A percentile compares a stretch with the other conserved stretches of the same genome.
Conservation (phyloP, 1,139 yeast genomes). For the Scheffersomyces illinoinensis region DNA sequence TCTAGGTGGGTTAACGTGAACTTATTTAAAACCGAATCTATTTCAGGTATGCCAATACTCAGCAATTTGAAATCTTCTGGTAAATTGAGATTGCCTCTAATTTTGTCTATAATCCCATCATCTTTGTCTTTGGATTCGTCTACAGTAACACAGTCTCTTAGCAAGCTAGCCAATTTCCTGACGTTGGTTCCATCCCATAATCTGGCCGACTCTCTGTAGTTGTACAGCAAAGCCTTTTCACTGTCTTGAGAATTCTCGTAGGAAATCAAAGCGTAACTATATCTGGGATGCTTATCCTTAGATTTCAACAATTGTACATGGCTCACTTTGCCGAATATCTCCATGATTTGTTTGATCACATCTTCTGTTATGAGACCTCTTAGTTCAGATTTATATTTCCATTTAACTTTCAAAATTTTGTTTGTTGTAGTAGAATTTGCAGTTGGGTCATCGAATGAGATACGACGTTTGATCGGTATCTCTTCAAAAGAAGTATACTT, state of each 20-base stretch:
- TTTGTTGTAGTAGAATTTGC: too few relatives aligned
- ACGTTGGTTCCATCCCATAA: constrained; percentile 51
- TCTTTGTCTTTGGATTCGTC: background rate
- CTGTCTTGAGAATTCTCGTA: constrained; percentile 27
- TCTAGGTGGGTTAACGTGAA: background rate
- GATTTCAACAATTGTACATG: constrained; percentile 10
- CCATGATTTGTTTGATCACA: constrained; percentile 41
- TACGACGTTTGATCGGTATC: constrained; percentile 8
- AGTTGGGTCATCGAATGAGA: constrained; percentile 1
- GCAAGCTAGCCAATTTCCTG: constrained; percentile 48
- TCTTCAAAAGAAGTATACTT: constrained; percentile 23
- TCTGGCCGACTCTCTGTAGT: constrained; percentile 40
- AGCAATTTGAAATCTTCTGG: constrained; percentile 2
- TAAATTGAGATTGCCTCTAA: background rate
- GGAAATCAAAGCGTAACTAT: constrained; percentile 39
- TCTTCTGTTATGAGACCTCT: constrained; percentile 30
- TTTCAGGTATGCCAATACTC: background rate
- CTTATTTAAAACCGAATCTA: constrained; percentile 4
- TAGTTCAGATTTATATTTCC: constrained; percentile 47
- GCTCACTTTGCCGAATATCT: constrained; percentile 43
- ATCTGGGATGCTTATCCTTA: constrained; percentile 22
- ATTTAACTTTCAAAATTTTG: constrained; percentile 24
- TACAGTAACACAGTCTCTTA: constrained; percentile 30
- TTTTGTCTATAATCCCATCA: background rate
- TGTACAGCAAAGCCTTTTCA: constrained; percentile 37